Evolutionary conservation across 176 grass and related monocot species (phyloP), one percentile per base, ranked within the genome.

Genomic region (Carex scoparia): DNA sequence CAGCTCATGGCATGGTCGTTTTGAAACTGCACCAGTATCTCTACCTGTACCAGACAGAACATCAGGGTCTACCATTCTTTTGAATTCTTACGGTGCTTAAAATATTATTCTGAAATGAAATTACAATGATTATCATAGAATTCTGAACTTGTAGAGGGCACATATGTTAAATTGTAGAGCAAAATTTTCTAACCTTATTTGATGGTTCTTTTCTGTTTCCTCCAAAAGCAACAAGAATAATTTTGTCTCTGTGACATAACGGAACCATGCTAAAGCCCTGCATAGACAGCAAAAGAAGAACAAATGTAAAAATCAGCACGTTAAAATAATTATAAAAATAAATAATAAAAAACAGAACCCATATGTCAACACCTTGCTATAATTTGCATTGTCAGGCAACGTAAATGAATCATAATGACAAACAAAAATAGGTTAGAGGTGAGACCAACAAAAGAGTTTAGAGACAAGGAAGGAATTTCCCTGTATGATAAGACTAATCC

Each of bases 181-280:
- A 35, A 58, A 53, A 16, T 23, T 85, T 62, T 84, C 84, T 83
- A 28, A 95, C 96, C 93, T 95, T 94, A 73, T 94, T 89, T 81
- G 96, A 99, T 87, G 96, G 87, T n/a, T 99, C 96, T 87, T 98
- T 98, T 79, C 87, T 95, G 65, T 95, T 88, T 84, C 96, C 96
- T 82, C 96, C 96, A 89, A 99, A 99, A 85, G 96, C 90, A 79
- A 99, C 85, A 82, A 99, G 96, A 82, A 95, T 89, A 85, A 88
- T 79, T 89, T 89, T 95, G 69, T 95, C 93, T 84, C 87, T 92
- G 84, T 99, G 90, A 81, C 90, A 88, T 81, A 99, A 85, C 4
- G 96, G 87, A 89, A 99, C 91, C 91, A 99, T 92, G 81, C 93
- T 95, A 84, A 99, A 99, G 19, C 93, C 96, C 96, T 99, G 85